These are phyloP conservation scores for Panellus pusillus DNA, from an alignment of 768 basidiomycete species.

Conservation along the genomic window DNA sequence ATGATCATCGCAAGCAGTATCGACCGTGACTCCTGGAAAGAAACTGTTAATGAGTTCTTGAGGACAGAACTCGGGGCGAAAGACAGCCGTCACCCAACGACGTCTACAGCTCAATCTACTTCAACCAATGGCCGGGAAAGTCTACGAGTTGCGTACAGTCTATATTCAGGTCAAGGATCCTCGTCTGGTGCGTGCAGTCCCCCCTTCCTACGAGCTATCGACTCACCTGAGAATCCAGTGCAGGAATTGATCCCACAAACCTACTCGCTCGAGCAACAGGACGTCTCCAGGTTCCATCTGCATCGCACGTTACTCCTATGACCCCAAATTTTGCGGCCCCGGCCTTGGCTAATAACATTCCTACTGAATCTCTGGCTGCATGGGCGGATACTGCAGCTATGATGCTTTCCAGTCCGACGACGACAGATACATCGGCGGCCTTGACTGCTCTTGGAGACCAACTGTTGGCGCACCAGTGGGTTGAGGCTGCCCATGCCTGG, in stretches of 20 bases:
- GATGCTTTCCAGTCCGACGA: slow-evolving; percentile 71
- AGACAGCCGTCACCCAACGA: slow-evolving; percentile 24
- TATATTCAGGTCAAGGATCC: slow-evolving; percentile 83
- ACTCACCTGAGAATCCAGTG: slow-evolving; percentile 41
- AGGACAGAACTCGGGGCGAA: slow-evolving; percentile 65
- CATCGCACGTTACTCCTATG: slow-evolving; percentile 50
- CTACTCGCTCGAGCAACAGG: slow-evolving; percentile 43
- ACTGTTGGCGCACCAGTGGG: slow-evolving; percentile 66
- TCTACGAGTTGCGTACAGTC: slow-evolving; percentile 77
- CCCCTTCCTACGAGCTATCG: slow-evolving; percentile 8
- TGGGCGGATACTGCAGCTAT: slow-evolving; percentile 90
- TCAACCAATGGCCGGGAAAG: slow-evolving; percentile 61
- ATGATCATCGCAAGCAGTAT: slow-evolving; percentile 91
- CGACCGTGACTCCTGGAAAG: slow-evolving; percentile 93
- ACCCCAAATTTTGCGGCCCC: slow-evolving; percentile 62
- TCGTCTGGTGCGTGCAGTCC: slow-evolving; percentile 55
- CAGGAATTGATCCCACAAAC: slow-evolving; percentile 68
- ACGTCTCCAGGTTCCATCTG: slow-evolving; percentile 39
- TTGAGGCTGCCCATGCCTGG: slow-evolving; percentile 92
- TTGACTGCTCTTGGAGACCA: slow-evolving; percentile 85
- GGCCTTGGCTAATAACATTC: slow-evolving; percentile 45
- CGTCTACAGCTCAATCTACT: slow-evolving; percentile 6
- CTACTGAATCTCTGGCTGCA: slow-evolving; percentile 61
- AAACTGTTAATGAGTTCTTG: slow-evolving; percentile 84
- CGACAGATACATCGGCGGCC: slow-evolving; percentile 67